These are phyloP conservation scores for Amphichorda felina DNA, from an alignment of 2,329 filamentous ascomycete species.

Conservation along the genomic window DNA sequence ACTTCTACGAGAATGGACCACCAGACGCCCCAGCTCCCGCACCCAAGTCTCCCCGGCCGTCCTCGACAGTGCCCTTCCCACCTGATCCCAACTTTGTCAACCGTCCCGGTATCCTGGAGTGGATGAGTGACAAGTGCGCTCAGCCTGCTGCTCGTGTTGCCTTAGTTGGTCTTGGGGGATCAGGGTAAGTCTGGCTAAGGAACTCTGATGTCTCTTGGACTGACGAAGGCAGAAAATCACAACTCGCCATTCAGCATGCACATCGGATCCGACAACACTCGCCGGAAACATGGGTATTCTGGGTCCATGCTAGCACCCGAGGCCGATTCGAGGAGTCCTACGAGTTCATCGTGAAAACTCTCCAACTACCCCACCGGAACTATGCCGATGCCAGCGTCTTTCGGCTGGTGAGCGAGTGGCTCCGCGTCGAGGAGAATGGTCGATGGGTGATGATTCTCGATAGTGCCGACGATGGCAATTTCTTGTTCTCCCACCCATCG, in stretches of 20 bases:
- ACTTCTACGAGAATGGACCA: too few relatives aligned
- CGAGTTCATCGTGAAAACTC: slow-evolving; percentile 15
- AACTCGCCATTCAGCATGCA: slow-evolving; percentile 2
- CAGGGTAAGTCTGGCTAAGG: too few relatives aligned
- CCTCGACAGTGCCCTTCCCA: neutral
- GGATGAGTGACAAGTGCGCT: neutral
- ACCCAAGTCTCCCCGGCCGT: neutral
- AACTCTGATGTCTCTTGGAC: too few relatives aligned
- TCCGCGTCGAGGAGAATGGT: slow-evolving; percentile 14
- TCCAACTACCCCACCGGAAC: slow-evolving; percentile 13
- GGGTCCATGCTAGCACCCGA: slow-evolving; percentile 17
- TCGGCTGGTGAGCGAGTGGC: slow-evolving; percentile 16
- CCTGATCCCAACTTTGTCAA: slow-evolving; percentile 2
- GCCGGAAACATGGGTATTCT: slow-evolving; percentile 14
- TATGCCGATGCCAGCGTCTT: slow-evolving; percentile 11
- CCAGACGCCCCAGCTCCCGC: too few relatives aligned
- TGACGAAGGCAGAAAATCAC: too few relatives aligned
- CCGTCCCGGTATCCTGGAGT: neutral
- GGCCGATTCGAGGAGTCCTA: slow-evolving; percentile 20
- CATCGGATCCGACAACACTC: neutral
- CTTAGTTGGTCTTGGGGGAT: slow-evolving; percentile 1
- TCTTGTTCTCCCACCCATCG: too few relatives aligned
- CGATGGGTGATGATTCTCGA: slow-evolving; percentile 23
- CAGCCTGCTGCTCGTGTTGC: neutral
- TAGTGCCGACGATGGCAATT: slow-evolving; percentile 19